Conservation (phyloP, 225 moss, liverwort and hornwort species). For the Marchantia paleacea region DNA sequence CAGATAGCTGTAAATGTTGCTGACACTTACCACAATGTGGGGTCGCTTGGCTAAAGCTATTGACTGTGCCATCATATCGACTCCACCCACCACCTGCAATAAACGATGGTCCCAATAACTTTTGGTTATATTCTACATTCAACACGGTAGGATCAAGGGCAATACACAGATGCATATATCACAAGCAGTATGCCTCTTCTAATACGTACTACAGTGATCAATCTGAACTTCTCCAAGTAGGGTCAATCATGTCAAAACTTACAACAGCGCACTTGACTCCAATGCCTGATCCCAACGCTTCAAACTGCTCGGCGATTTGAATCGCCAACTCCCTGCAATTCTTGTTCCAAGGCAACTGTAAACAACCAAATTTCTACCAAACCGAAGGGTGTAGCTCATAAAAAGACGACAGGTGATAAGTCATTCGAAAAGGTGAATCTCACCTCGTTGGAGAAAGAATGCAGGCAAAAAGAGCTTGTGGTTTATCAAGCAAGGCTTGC, state of each 20-base stretch:
- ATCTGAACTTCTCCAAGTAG: background rate
- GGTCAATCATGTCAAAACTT: background rate
- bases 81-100: conserved; percentile 65
- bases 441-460: conserved; percentile 76
- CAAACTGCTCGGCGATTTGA: conserved; percentile 93
- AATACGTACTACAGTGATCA: background rate
- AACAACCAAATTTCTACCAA: background rate
- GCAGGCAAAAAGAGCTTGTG: conserved; percentile 84
- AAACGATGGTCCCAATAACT: background rate
- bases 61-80: conserved; percentile 97
- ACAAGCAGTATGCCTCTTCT: background rate
- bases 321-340: conserved; percentile 73
- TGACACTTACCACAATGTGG: conserved; percentile 59
- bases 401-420: background rate
- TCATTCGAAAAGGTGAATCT: background rate
- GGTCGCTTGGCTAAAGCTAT: conserved; percentile 86
- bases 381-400: too few relatives aligned
- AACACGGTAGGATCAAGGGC: too few relatives aligned
- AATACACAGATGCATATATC: background rate
- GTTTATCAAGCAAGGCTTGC: conserved; percentile 76
- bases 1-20: background rate
- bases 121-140: too few relatives aligned
- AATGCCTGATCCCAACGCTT: conserved; percentile 90
- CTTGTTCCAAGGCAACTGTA: background rate
- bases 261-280: conserved; percentile 83